Percentiles rank a stretch among this genome's conserved stretches.
Conservation (phyloP, 306 rosid species). For the Ormosia emarginata region DNA sequence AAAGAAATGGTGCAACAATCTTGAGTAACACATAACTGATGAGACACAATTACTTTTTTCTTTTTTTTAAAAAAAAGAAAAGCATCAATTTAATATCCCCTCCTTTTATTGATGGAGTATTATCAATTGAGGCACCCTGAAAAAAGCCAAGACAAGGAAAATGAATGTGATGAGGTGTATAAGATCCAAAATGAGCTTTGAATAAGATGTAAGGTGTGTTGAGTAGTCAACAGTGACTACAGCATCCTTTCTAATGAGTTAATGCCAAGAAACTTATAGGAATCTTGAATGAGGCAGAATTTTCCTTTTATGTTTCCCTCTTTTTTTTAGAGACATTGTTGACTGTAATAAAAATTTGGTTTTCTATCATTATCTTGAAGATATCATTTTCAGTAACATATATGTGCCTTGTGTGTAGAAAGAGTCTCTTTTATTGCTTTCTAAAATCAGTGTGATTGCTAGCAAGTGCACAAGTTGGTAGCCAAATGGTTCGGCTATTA, state of each 20-base stretch:
- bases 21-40: background rate
- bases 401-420: too few relatives aligned
- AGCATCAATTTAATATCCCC: background rate
- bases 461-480: constrained; percentile 5
- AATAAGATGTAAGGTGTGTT: background rate
- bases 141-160: background rate
- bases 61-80: too few relatives aligned
- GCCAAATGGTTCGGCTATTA: background rate
- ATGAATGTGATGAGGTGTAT: background rate
- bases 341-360: background rate
- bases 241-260: background rate
- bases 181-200: background rate
- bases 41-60: background rate
- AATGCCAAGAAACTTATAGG: background rate
- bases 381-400: background rate
- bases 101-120: background rate
- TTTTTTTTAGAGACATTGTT: background rate
- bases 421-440: background rate
- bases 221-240: background rate
- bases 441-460: background rate
- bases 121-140: background rate
- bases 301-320: background rate
- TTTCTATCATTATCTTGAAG: background rate
- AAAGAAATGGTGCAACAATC: background rate
- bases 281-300: background rate